Base-by-base conservation (phyloP, 805 yeast genomes). In the Kodamaea neixiangensis region DNA sequence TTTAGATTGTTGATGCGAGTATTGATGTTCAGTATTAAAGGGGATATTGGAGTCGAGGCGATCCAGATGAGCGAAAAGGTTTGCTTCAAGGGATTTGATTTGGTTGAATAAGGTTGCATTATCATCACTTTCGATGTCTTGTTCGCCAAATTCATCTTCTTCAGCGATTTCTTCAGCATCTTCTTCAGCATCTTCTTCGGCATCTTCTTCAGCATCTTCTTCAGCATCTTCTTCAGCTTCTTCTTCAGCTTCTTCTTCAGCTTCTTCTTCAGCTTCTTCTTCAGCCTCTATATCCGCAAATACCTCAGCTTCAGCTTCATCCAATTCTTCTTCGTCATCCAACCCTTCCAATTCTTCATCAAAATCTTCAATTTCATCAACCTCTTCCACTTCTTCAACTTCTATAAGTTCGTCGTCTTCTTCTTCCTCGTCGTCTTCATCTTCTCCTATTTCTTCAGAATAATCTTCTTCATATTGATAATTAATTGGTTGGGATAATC, bases 371-470 rank as follows among this genome's bases (percentile, higher is more conserved):
- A 25, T 39, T 15, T 25, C 38, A 10, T 42, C 42, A 3, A 25
- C 45, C 18, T 47, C 43, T 5, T 42, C 38, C n/a, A n/a, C 25
- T 13, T 38, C 54, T 5, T 34, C 52, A 7, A 18, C 42, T 13
- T 48, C 48, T 9, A 43, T 43, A 13, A 38, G 46, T 7, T 42
- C 41, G 2, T 45, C 51, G 9, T 52, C 53, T n/a, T 43, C 51
- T 22, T 21, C 34, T 3, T 45, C 35, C 13, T 39, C 41, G n/a
- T 37, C 46, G 10, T 33, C 37, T n/a, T 31, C 40, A 5, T 46
- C 53, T 7, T 46, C 47, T n/a, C 29, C 42, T 2, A 41, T 25
- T n/a, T 50, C 39, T 7, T 19, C 29, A 0, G 14, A 40, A 9
- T 33, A 25, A 19, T 22, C 34, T 5, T 37, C 42, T 31, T 47